phyloP scores from a whole-genome alignment of 768 basidiomycete species.

The Gymnopilus junonius region DNA sequence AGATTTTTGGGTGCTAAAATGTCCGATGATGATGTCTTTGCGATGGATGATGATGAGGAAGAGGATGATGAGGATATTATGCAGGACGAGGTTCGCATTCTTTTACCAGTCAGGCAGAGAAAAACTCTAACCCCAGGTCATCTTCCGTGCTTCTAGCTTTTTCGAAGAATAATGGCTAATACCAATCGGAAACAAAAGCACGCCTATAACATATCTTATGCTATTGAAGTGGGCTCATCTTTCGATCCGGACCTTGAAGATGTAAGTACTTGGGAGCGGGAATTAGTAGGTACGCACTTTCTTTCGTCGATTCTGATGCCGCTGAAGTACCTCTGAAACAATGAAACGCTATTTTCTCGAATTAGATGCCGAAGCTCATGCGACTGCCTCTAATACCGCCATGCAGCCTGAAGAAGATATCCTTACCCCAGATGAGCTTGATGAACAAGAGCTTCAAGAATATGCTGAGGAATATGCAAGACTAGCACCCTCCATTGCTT shows the following conservation, averaged over 20 bases:
- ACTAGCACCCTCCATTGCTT: constrained; percentile 46
- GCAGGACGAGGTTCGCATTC: constrained; percentile 60
- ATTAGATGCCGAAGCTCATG: background rate
- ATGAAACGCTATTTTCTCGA: background rate
- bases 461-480: constrained; percentile 58
- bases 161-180: constrained; percentile 65
- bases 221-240: constrained; percentile 73
- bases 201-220: constrained; percentile 65
- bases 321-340: background rate
- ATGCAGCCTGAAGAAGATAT: constrained; percentile 20
- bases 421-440: constrained; percentile 49
- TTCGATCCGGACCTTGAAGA: constrained; percentile 79
- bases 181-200: constrained; percentile 53
- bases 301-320: background rate
- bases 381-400: background rate
- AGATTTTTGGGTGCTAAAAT: constrained; percentile 35
- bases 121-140: constrained; percentile 1
- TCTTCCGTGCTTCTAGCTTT: constrained; percentile 50
- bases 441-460: constrained; percentile 60
- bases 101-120: background rate
- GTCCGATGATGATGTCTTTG: constrained; percentile 55
- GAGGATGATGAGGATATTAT: constrained; percentile 64
- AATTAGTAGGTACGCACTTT: constrained; percentile 45
- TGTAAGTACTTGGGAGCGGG: constrained; percentile 58
- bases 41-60: constrained; percentile 58